Evolutionary conservation across 176 grass and related monocot genomes (phyloP), one percentile per base, ranked within the genome.

Genomic region (Carex parvula): DNA sequence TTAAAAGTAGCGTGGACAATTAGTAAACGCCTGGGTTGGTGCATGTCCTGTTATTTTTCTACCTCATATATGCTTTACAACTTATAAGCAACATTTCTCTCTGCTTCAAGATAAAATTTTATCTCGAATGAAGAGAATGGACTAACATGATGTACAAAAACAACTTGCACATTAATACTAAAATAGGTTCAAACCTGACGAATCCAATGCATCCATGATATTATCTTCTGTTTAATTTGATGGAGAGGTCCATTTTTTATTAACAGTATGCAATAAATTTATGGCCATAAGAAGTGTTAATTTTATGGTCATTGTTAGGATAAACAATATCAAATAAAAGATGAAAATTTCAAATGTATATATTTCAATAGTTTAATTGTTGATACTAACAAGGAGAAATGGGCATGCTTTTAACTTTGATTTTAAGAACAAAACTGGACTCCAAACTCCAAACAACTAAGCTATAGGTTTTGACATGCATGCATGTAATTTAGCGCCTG

Each of bases 51-150:
- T 16, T 44, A 50, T 50, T 20, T 0, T 22, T 22, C 18, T 44
- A 22, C 39, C 18, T 67, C 39, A 74, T 74, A 74, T 74, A 26
- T 75, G 44, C 44, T 53, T 75, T 29, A 75, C n/a, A n/a, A n/a
- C n/a, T n/a, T n/a, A n/a, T 15, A 75, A 75, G 70, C 70, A 52
- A 75, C 44, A 53, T 75, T 53, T 21, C 0, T 26, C 70, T 52
- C 46, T 75, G 10, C 44, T 53, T 75, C 4, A 26, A 52, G 46
- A 53, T 14, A 53, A 48, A 74, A 12, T 46, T 64, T 33, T 52
- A 26, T 74, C 20, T 52, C 42, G 1, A 26, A 52, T 22, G 42
- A 52, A 74, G 70, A 15, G 13, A 74, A 74, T 20, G 21, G 14
- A 26, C 4, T 59, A 59, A 48, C 6, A 48, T 9, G 44, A 48